Conservation (phyloP, 202 grass and related monocot genomes). For the Schoenoplectus triqueter region DNA sequence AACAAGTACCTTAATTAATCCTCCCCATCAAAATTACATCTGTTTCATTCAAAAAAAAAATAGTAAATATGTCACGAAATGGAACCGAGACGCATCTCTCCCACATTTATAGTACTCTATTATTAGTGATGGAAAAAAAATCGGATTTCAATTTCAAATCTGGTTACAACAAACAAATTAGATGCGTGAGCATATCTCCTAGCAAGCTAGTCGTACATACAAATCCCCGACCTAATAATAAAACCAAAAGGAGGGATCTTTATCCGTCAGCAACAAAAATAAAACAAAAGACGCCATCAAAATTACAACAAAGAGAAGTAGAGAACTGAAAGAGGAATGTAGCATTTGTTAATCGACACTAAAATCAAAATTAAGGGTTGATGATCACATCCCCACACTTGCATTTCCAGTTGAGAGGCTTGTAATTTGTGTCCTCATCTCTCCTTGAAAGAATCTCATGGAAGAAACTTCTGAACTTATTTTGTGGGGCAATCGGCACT, state of each 20-base stretch:
- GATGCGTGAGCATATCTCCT: conserved; percentile 19
- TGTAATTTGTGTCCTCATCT: conserved; percentile 68
- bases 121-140: too few species aligned
- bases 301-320: conserved; percentile 25
- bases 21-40: too few species aligned
- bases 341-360: not conserved
- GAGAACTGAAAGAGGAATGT: not conserved
- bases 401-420: conserved; percentile 93
- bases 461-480: conserved; percentile 13
- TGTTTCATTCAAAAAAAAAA: too few species aligned
- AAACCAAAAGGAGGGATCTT: conserved; percentile 39
- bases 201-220: conserved; percentile 25
- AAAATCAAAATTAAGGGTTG: conserved; percentile 54
- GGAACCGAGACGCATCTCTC: too few species aligned
- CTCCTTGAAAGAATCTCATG: conserved; percentile 41
- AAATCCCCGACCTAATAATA: conserved; percentile 33
- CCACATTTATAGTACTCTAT: too few species aligned
- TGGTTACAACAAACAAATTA: conserved; percentile 2
- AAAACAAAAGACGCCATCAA: conserved; percentile 14
- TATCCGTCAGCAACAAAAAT: conserved; percentile 18
- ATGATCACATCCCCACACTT: conserved; percentile 72
- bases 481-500: conserved; percentile 68
- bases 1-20: too few species aligned
- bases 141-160: too few species aligned
- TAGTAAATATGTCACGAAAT: too few species aligned